A percentile compares a stretch with the other conserved stretches of the same genome.
phyloP scores from a whole-genome alignment of 2,329 filamentous ascomycete genomes.

The Harringtonia lauricola region DNA sequence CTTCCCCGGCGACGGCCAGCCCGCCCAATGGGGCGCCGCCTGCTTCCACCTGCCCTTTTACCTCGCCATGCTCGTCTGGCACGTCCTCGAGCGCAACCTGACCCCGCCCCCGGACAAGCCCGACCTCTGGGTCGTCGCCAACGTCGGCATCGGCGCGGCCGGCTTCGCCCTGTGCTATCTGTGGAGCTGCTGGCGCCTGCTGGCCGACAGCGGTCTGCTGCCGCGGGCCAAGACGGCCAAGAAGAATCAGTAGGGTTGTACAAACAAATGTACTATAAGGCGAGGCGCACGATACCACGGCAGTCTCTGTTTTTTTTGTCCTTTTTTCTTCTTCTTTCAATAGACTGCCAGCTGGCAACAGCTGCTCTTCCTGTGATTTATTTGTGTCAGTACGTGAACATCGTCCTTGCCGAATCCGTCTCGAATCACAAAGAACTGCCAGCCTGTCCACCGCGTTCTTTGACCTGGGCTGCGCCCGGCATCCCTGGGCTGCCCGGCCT shows the following conservation, averaged over 20 bases:
- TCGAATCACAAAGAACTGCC: no score
- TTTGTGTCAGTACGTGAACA: no score
- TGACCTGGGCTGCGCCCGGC: not conserved
- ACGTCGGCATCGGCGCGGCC: constrained; percentile 74
- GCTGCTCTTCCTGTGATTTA: no score
- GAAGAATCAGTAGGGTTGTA: no score
- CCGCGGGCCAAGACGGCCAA: constrained; percentile 14
- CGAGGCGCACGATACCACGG: no score
- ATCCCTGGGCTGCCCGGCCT: not conserved
- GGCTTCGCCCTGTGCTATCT: constrained; percentile 83
- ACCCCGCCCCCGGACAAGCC: constrained; percentile 65
- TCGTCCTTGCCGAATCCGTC: no score
- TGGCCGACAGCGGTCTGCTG: constrained; percentile 46
- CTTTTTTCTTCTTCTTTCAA: not conserved
- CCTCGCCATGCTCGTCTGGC: constrained; percentile 67
- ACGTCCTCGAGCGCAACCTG: constrained; percentile 60
- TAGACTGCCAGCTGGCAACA: no score
- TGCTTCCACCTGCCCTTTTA: constrained; percentile 71
- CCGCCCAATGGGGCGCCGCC: constrained; percentile 44
- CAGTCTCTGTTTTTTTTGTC: not conserved
- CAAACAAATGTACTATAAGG: no score
- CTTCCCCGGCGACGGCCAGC: constrained; percentile 26
- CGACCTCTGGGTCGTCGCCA: constrained; percentile 88
- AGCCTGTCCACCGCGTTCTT: not conserved
- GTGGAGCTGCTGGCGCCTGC: constrained; percentile 72